phyloP scores from a whole-genome alignment of 495 filamentous ascomycete genomes.

The Penicillium bovifimosum region DNA sequence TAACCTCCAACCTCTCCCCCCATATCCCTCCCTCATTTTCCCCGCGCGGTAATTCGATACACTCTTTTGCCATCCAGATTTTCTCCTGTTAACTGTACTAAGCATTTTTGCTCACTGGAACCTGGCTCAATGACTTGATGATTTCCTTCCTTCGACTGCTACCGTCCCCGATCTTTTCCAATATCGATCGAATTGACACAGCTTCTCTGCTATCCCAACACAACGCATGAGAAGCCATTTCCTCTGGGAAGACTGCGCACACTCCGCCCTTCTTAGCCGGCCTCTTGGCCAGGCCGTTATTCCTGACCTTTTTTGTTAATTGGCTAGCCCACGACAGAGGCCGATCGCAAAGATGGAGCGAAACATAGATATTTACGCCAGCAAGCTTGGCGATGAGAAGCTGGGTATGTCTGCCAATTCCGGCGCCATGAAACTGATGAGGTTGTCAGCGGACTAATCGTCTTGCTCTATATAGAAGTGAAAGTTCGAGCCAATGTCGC shows the following conservation, averaged over 20 bases:
- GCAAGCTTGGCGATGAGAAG: slow-evolving; percentile 54
- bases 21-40: slow-evolving; percentile 32
- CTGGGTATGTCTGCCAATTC: slow-evolving; percentile 43
- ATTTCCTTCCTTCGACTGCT: slow-evolving; percentile 15
- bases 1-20: slow-evolving; percentile 33
- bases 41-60: slow-evolving; percentile 43
- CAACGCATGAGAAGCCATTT: slow-evolving; percentile 43
- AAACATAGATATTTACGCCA: slow-evolving; percentile 55
- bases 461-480: slow-evolving; percentile 50
- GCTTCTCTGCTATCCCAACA: slow-evolving; percentile 40
- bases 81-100: slow-evolving; percentile 45
- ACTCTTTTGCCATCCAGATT: slow-evolving; percentile 50
- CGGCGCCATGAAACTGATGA: not conserved
- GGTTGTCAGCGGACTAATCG: not conserved
- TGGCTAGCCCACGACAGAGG: slow-evolving; percentile 25
- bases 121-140: slow-evolving; percentile 40
- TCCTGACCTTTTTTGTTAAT: slow-evolving; percentile 16
- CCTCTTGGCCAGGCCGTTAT: slow-evolving; percentile 40
- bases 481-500: slow-evolving; percentile 72
- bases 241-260: slow-evolving; percentile 25
- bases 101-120: slow-evolving; percentile 54
- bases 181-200: slow-evolving; percentile 55
- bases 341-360: slow-evolving; percentile 40
- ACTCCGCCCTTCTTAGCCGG: slow-evolving; percentile 32
- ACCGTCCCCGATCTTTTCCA: slow-evolving; percentile 28